Percentiles rank a stretch among this genome's conserved stretches.
Evolutionary conservation across 2,329 filamentous ascomycete species (phyloP).

Genomic region (Ophiostoma perfectum): DNA sequence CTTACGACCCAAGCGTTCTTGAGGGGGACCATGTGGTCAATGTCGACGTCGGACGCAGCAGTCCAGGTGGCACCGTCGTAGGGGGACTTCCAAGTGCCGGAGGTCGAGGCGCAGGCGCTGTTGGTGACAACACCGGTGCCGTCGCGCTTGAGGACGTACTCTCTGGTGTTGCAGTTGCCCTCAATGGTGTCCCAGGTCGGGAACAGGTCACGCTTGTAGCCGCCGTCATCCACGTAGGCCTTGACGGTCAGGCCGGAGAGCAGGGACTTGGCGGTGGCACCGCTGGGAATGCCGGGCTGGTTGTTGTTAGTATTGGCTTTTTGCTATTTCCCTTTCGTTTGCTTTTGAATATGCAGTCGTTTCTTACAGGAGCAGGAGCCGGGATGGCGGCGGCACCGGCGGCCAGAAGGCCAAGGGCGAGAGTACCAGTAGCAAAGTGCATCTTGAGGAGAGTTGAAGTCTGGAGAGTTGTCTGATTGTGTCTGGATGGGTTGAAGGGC

Average conservation of each 20-base stretch:
- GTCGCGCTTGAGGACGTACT: slow-evolving; percentile 69
- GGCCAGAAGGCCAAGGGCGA: slow-evolving; percentile 11
- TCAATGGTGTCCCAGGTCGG: slow-evolving; percentile 63
- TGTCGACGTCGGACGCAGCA: slow-evolving; percentile 64
- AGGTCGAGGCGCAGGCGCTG: slow-evolving; percentile 56
- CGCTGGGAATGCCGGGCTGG: slow-evolving; percentile 58
- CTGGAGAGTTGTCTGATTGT: not conserved
- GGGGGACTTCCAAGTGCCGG: slow-evolving; percentile 64
- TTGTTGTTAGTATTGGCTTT: not conserved
- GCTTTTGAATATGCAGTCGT: not conserved
- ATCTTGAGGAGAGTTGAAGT: not conserved
- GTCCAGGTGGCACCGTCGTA: slow-evolving; percentile 72
- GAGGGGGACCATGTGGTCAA: slow-evolving; percentile 78
- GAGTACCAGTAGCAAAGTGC: slow-evolving; percentile 6
- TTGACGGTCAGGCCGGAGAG: slow-evolving; percentile 56
- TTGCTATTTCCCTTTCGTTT: not conserved
- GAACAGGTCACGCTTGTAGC: slow-evolving; percentile 63
- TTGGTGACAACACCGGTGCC: slow-evolving; percentile 57
- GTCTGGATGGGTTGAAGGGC: not conserved
- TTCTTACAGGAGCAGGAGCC: not conserved
- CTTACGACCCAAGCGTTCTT: slow-evolving; percentile 71
- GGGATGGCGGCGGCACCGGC: slow-evolving; percentile 7
- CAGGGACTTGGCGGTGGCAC: slow-evolving; percentile 50
- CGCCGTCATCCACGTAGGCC: slow-evolving; percentile 47
- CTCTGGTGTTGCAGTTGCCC: slow-evolving; percentile 65